Base-by-base conservation (phyloP, 1,284 basidiomycete species). In the Microbotryum lychnidis-dioicae region DNA sequence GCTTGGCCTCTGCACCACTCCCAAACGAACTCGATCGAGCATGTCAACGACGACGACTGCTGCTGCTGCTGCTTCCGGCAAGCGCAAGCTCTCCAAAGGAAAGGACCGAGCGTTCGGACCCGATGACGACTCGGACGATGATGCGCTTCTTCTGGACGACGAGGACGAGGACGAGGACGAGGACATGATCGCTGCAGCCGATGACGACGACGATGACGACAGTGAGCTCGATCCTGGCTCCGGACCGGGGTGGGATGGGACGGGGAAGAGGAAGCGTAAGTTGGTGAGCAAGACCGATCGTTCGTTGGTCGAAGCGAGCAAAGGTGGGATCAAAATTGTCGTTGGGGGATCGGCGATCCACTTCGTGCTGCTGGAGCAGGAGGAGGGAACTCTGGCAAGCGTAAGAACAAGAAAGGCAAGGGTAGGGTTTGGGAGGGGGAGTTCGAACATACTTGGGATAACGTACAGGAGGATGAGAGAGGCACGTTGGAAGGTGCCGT, bases 401-500 rank as follows among this genome's bases (percentile, higher is more conserved):
- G 61, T 21, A 75, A 76, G 63, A 78, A 78, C 62, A 76, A 65
- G 58, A 80, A 79, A 66, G 71, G 75, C 23, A 82, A 81, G 65
- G 77, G 78, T 4, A 83, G 81, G 70, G 90, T 91, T 33, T 97
- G 94, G 94, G 94, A 97, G 75, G 93, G 88, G 1, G 87, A 88
- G 9, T 97, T 93, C 74, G 86, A 90, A 55, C 85, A 92, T 50
- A 89, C 89, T 54, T 98, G 94, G 94, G 96, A 98, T 71, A 88
- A 87, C 3, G 91, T 98, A 0, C 87, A 91, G 72, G 96, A 98
- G 75, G 94, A 98, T 75, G 94, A 93, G 72, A 82, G 82, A 0
- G 94, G 94, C 1, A 94, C 90, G 69, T 76, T 98, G 64, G 89
- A 93, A 66, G 83, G 85, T 2, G 87, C 92, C 1, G 92, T 98